Conservation (phyloP, 2,329 filamentous ascomycete species). For the Trichoderma polysporum region DNA sequence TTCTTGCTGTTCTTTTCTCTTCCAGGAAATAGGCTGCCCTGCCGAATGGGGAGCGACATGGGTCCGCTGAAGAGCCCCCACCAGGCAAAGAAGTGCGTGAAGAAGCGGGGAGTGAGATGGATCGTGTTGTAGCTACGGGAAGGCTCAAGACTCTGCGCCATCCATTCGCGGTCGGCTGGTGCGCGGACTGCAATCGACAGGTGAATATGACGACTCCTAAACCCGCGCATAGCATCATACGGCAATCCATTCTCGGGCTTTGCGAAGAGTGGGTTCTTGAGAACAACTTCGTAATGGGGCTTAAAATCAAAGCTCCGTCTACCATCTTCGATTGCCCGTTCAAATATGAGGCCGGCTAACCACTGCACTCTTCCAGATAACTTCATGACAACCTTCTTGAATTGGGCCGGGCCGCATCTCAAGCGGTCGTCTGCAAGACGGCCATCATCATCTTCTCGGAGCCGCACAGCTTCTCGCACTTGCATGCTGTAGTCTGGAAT, state of each 20-base stretch:
- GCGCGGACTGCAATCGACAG: slow-evolving; percentile 89
- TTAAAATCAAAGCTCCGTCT: slow-evolving; percentile 82
- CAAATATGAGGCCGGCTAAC: slow-evolving; percentile 88
- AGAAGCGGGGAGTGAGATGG: slow-evolving; percentile 91
- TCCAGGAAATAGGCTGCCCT: slow-evolving; percentile 87
- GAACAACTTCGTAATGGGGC: slow-evolving; percentile 86
- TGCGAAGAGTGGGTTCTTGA: slow-evolving; percentile 77
- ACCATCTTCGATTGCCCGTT: slow-evolving; percentile 72
- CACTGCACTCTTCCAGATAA: slow-evolving; percentile 93
- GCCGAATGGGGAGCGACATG: slow-evolving; percentile 90
- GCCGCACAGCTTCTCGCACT: slow-evolving; percentile 64
- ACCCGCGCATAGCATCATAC: slow-evolving; percentile 96
- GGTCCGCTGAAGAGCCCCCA: slow-evolving; percentile 95
- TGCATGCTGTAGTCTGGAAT: slow-evolving; percentile 91
- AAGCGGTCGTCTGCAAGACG: slow-evolving; percentile 62
- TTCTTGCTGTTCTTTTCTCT: slow-evolving; percentile 98
- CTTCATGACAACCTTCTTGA: slow-evolving; percentile 99
- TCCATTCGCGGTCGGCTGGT: slow-evolving; percentile 84
- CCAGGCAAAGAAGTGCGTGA: slow-evolving; percentile 98
- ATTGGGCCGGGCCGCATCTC: slow-evolving; percentile 77
- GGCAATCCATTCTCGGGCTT: slow-evolving; percentile 54
- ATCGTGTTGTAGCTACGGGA: slow-evolving; percentile 95
- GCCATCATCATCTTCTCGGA: slow-evolving; percentile 55
- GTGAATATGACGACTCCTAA: slow-evolving; percentile 95
- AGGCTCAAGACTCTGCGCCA: slow-evolving; percentile 67